These are phyloP conservation scores for Zea luxurians DNA, from an alignment of 176 grass and related monocot genomes.

Conservation along the genomic window DNA sequence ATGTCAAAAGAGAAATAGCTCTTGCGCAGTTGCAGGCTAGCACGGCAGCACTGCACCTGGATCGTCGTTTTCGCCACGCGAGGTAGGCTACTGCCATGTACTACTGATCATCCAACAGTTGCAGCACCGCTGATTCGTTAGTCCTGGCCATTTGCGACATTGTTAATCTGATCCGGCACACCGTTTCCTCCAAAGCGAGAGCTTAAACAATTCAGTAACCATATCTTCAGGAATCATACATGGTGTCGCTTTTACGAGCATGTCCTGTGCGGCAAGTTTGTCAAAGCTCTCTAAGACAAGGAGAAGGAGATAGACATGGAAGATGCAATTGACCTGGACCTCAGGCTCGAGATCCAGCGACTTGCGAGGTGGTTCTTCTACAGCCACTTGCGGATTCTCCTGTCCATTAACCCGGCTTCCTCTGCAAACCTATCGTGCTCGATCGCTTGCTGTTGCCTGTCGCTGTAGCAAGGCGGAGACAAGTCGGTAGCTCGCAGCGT, in stretches of 20 bases:
- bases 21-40: not conserved
- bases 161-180: not conserved
- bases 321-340: constrained; percentile 19
- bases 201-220: not conserved
- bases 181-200: not conserved
- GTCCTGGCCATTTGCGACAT: not conserved
- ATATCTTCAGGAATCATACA: not conserved
- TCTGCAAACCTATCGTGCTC: not conserved
- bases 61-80: constrained; percentile 14
- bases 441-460: not conserved
- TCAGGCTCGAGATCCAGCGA: not conserved
- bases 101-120: not conserved
- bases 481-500: not conserved
- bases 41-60: not conserved
- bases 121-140: not conserved
- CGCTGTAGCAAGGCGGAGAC: not conserved
- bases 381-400: constrained; percentile 1
- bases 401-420: not conserved
- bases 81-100: not conserved
- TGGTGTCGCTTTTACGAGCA: constrained; percentile 32
- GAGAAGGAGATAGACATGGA: not conserved
- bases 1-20: too few species aligned
- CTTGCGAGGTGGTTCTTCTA: not conserved
- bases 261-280: constrained; percentile 17
- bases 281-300: constrained; percentile 3